phyloP scores from a whole-genome alignment of 2,329 filamentous ascomycete genomes.

The Fusarium sp. region DNA sequence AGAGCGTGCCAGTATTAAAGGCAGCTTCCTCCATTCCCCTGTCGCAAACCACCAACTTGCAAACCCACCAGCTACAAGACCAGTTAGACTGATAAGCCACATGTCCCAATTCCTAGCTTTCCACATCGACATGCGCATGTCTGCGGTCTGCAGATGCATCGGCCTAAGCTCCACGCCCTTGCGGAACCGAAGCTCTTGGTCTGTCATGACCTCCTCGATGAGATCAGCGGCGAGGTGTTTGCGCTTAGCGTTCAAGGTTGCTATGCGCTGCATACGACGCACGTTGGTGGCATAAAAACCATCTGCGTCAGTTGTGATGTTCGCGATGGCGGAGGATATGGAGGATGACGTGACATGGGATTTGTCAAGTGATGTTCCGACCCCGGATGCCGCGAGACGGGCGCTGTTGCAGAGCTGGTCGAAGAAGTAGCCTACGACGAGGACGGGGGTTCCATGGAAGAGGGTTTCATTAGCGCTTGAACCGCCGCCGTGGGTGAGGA shows the following conservation, averaged over 20 bases:
- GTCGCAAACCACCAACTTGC: conserved; percentile 42
- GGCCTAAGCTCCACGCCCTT: conserved; percentile 45
- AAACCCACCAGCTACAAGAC: conserved; percentile 15
- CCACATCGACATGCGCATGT: conserved; percentile 57
- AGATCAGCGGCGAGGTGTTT: conserved; percentile 58
- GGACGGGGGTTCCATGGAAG: conserved; percentile 56
- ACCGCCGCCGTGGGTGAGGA: conserved; percentile 58
- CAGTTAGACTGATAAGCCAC: conserved; percentile 41
- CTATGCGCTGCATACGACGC: conserved; percentile 56
- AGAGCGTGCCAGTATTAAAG: conserved; percentile 14
- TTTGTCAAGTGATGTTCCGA: conserved; percentile 55
- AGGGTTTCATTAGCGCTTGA: conserved; percentile 58
- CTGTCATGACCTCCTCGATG: conserved; percentile 58
- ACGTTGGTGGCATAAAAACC: conserved; percentile 53
- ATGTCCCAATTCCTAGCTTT: conserved; percentile 58
- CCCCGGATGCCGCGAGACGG: conserved; percentile 53
- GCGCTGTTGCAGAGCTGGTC: conserved; percentile 58
- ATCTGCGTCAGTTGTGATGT: conserved; percentile 49
- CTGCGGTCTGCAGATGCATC: conserved; percentile 61
- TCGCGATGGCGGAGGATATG: conserved; percentile 49
- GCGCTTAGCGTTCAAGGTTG: conserved; percentile 52
- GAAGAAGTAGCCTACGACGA: conserved; percentile 56
- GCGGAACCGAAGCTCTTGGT: conserved; percentile 48
- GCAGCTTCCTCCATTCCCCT: conserved; percentile 33
- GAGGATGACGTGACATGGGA: conserved; percentile 51